Evolutionary conservation across 331 rosid species (phyloP).

Genomic region (Quercus tomentella): DNA sequence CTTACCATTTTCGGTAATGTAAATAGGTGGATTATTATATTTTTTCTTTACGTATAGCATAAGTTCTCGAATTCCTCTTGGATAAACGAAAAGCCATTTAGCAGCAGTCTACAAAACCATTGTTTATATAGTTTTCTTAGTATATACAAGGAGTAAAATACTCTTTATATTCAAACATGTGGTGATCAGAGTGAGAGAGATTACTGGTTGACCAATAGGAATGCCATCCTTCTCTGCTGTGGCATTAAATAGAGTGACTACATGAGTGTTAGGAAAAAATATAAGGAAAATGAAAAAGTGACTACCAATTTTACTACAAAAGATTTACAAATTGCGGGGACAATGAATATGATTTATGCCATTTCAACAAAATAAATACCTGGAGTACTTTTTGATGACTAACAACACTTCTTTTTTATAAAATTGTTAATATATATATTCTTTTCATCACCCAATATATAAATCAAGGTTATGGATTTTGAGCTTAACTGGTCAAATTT

Average conservation of each 20-base stretch:
- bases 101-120: neutral
- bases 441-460: too few relatives aligned
- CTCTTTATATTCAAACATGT: neutral
- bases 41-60: neutral
- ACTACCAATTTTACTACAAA: too few relatives aligned
- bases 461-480: neutral
- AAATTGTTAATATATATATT: too few relatives aligned
- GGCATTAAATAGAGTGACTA: neutral
- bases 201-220: neutral
- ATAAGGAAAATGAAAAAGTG: too few relatives aligned
- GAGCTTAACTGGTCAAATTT: neutral
- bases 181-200: neutral
- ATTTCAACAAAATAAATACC: too few relatives aligned
- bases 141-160: neutral
- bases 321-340: too few relatives aligned
- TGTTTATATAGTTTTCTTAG: neutral
- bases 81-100: constrained; percentile 16
- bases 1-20: constrained; percentile 27
- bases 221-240: neutral
- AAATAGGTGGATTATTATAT: constrained; percentile 13
- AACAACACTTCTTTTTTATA: too few relatives aligned
- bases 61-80: constrained; percentile 21
- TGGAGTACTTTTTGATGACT: too few relatives aligned
- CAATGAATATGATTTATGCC: too few relatives aligned
- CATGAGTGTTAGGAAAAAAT: neutral